Evolutionary conservation across 331 rosid species (phyloP).

Genomic region (Saraca asoca): DNA sequence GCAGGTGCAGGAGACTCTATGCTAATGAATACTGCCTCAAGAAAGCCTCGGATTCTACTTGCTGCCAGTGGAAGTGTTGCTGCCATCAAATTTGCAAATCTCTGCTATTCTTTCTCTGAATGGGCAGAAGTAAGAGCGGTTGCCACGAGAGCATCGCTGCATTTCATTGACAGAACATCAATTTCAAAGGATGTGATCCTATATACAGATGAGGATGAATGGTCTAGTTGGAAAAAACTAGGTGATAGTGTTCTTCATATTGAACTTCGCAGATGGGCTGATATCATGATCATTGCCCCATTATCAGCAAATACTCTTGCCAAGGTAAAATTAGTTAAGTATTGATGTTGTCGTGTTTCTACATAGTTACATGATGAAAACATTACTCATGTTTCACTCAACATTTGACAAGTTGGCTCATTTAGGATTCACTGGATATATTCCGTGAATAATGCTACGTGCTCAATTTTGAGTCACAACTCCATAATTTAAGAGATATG

Average conservation of each 20-base stretch:
- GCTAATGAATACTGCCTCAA: constrained; percentile 40
- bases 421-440: neutral
- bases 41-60: constrained; percentile 89
- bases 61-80: constrained; percentile 97
- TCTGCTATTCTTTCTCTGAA: constrained; percentile 76
- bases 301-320: constrained; percentile 92
- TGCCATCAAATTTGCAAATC: constrained; percentile 77
- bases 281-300: constrained; percentile 87
- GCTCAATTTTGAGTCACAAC: too few species aligned
- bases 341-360: neutral
- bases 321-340: constrained; percentile 58
- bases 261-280: constrained; percentile 96
- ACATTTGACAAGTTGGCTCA: neutral
- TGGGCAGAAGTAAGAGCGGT: constrained; percentile 96
- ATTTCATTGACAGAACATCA: constrained; percentile 74
- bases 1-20: constrained; percentile 44
- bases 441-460: too few species aligned
- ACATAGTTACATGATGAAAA: neutral
- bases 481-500: too few species aligned
- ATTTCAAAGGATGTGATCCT: constrained; percentile 64
- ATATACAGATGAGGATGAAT: constrained; percentile 76
- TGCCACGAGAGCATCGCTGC: constrained; percentile 68
- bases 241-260: constrained; percentile 90
- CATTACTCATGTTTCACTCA: neutral
- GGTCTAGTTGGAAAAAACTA: constrained; percentile 84